Conservation (phyloP, 2,329 filamentous ascomycete species). For the Penicillium crustosum region DNA sequence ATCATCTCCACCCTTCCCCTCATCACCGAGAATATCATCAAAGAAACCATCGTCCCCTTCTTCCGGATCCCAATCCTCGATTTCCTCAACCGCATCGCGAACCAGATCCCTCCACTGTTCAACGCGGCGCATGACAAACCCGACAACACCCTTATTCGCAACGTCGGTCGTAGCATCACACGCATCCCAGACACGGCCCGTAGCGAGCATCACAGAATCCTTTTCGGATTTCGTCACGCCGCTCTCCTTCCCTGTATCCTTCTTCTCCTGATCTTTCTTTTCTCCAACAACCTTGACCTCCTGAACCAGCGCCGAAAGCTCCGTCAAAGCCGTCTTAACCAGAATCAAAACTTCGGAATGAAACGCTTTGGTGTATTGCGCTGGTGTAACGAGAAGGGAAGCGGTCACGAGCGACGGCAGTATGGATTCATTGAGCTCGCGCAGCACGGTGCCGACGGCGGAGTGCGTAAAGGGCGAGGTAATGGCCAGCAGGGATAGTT, state of each 20-base stretch:
- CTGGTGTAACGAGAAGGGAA: constrained; percentile 62
- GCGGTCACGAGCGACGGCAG: constrained; percentile 73
- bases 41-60: constrained; percentile 59
- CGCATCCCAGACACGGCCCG: constrained; percentile 77
- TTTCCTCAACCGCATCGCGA: constrained; percentile 78
- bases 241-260: constrained; percentile 28
- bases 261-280: constrained; percentile 44
- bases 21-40: constrained; percentile 38
- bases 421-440: constrained; percentile 69
- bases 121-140: constrained; percentile 68
- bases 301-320: constrained; percentile 61
- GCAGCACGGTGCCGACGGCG: constrained; percentile 68
- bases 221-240: constrained; percentile 38
- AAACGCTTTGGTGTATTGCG: constrained; percentile 63
- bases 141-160: constrained; percentile 65
- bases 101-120: constrained; percentile 73
- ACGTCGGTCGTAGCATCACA: constrained; percentile 72
- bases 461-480: constrained; percentile 83
- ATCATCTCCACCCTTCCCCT: constrained; percentile 25
- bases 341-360: constrained; percentile 63
- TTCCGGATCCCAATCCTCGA: constrained; percentile 85
- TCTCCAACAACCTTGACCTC: constrained; percentile 55
- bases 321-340: constrained; percentile 60
- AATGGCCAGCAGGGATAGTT: constrained; percentile 80
- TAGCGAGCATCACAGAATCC: constrained; percentile 62